Evolutionary conservation across 495 filamentous ascomycete species (phyloP).

Genomic region (Penicillium subrubescens): DNA sequence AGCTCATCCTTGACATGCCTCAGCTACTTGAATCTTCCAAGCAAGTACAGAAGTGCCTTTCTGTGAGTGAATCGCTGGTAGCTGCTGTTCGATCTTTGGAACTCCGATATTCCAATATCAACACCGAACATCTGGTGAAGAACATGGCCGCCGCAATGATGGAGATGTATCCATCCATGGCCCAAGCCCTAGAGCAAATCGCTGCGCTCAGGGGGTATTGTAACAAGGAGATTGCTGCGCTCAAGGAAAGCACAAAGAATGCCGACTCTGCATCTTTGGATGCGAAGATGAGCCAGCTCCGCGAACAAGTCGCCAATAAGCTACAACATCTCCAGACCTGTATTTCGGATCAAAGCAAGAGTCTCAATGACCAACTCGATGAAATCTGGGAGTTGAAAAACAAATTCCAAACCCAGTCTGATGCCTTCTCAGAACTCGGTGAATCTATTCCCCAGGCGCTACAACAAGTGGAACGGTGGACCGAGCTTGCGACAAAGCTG

Average conservation of each 20-base stretch:
- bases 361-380: background rate
- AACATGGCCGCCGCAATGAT: constrained; percentile 40
- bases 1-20: background rate
- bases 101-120: constrained; percentile 38
- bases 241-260: background rate
- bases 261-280: background rate
- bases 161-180: constrained; percentile 38
- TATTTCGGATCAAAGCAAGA: background rate
- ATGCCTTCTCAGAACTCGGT: constrained; percentile 3
- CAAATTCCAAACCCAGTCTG: constrained; percentile 3
- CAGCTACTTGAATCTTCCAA: background rate
- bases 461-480: background rate
- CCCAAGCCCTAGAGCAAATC: constrained; percentile 5
- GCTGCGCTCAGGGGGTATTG: background rate
- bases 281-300: background rate
- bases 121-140: constrained; percentile 34
- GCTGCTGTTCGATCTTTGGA: constrained; percentile 42
- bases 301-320: background rate
- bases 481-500: background rate
- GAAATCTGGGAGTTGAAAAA: constrained; percentile 2
- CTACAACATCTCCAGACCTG: background rate
- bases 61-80: constrained; percentile 12
- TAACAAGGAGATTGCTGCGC: background rate
- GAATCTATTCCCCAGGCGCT: constrained; percentile 1
- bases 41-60: background rate